A percentile compares a stretch with the other conserved stretches of the same genome.
Evolutionary conservation across 441 rosid genomes (phyloP).

Genomic region (Adansonia gregorii): DNA sequence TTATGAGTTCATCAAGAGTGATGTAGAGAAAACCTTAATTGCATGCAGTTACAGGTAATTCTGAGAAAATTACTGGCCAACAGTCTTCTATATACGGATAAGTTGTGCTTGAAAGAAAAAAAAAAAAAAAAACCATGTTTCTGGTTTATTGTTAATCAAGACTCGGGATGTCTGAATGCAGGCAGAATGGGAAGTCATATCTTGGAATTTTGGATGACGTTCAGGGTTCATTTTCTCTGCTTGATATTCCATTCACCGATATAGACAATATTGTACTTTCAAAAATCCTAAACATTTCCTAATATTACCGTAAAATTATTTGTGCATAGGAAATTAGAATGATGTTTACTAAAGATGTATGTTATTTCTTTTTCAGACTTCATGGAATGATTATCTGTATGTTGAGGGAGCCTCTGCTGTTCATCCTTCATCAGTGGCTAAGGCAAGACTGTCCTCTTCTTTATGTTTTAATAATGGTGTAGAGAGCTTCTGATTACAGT

Average conservation of each 20-base stretch:
- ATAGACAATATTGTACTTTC: slow-evolving; percentile 66
- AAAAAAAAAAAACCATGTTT: background rate
- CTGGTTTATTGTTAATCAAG: background rate
- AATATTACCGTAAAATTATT: slow-evolving; percentile 16
- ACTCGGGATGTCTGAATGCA: slow-evolving; percentile 41
- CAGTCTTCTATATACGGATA: slow-evolving; percentile 19
- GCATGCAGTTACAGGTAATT: slow-evolving; percentile 84
- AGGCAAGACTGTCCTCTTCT: slow-evolving; percentile 41
- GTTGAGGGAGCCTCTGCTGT: slow-evolving; percentile 83
- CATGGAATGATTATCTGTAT: slow-evolving; percentile 62
- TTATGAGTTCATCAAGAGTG: slow-evolving; percentile 63
- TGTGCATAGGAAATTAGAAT: slow-evolving; percentile 23
- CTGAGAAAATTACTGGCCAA: slow-evolving; percentile 23
- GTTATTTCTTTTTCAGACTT: slow-evolving; percentile 51
- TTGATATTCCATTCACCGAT: slow-evolving; percentile 85
- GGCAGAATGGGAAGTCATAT: slow-evolving; percentile 86
- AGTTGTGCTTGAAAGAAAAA: background rate
- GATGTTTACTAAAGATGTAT: slow-evolving; percentile 22
- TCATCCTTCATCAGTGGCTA: slow-evolving; percentile 84
- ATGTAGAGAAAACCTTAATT: slow-evolving; percentile 59
- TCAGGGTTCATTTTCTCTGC: slow-evolving; percentile 63
- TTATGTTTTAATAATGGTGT: slow-evolving; percentile 10
- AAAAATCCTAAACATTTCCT: slow-evolving; percentile 28
- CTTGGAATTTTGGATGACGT: slow-evolving; percentile 73
- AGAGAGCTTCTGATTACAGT: slow-evolving; percentile 1